Percentiles rank a stretch among this genome's conserved stretches.
Conservation (phyloP, 129 eudicot genomes). For the Flaveria bidentis region DNA sequence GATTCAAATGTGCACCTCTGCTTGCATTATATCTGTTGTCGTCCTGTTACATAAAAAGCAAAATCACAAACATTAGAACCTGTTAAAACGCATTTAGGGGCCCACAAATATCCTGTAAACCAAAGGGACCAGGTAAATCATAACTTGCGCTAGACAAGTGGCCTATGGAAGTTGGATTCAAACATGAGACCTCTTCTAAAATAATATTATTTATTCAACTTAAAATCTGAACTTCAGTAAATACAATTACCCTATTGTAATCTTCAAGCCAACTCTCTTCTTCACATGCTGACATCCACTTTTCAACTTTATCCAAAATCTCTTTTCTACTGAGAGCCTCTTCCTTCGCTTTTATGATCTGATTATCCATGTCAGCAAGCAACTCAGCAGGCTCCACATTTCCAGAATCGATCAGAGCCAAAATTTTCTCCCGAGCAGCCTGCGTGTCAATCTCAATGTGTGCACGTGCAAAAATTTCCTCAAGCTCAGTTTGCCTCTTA, state of each 20-base stretch:
- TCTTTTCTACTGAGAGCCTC: constrained; percentile 76
- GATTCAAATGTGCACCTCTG: constrained; percentile 96
- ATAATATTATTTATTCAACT: background rate
- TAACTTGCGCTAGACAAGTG: no score
- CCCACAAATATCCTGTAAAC: background rate
- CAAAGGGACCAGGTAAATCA: no score
- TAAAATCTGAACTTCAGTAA: background rate
- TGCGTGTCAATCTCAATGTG: constrained; percentile 67
- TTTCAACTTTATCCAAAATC: constrained; percentile 84
- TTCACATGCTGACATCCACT: constrained; percentile 76
- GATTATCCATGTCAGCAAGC: constrained; percentile 78
- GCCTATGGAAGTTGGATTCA: background rate
- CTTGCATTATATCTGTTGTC: constrained; percentile 93
- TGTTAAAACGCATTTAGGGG: background rate
- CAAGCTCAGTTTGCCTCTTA: constrained; percentile 74
- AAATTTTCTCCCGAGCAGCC: constrained; percentile 58
- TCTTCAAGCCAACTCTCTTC: constrained; percentile 92
- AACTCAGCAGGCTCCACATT: constrained; percentile 45
- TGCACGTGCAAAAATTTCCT: constrained; percentile 65
- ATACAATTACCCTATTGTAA: constrained; percentile 61
- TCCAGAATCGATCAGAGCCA: constrained; percentile 69
- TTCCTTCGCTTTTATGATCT: constrained; percentile 73
- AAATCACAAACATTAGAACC: background rate
- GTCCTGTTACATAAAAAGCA: constrained; percentile 54
- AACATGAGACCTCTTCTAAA: background rate